A percentile compares a stretch with the other conserved stretches of the same genome.
These are phyloP conservation scores for Borovskyia barvae DNA, from an alignment of 208 protist species.

Conservation along the genomic window DNA sequence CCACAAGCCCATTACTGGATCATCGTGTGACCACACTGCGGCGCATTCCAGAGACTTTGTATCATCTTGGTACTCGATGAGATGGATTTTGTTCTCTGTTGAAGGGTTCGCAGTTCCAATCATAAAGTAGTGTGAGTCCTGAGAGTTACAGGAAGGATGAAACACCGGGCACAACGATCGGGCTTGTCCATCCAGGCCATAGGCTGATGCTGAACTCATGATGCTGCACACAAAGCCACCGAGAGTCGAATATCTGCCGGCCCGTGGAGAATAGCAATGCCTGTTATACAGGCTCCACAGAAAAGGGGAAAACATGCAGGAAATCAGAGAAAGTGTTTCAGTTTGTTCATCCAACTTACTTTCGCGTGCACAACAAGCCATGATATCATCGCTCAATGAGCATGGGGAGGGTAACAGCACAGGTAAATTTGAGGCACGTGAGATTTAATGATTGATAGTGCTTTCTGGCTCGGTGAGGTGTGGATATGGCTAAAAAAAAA, in stretches of 20 bases:
- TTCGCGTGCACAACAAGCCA: not conserved
- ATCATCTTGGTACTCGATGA: conserved; percentile 75
- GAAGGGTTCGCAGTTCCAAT: conserved; percentile 54
- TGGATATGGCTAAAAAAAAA: too few species aligned
- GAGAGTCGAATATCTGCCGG: too few species aligned
- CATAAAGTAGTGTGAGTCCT: conserved; percentile 63
- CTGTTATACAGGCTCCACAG: not conserved
- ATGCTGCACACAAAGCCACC: too few species aligned
- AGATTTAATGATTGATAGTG: too few species aligned
- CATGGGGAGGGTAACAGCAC: too few species aligned
- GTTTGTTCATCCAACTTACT: not conserved
- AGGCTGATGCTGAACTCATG: conserved; percentile 48
- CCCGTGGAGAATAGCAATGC: too few species aligned
- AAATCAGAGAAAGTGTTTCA: not conserved
- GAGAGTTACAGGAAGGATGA: conserved; percentile 30
- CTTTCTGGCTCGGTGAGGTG: too few species aligned
- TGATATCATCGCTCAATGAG: too few species aligned
- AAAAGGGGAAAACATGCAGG: not conserved
- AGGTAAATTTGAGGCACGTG: too few species aligned
- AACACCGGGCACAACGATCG: conserved; percentile 58
- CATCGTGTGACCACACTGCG: conserved; percentile 55
- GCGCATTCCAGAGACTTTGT: conserved; percentile 57
- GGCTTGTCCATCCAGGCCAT: conserved; percentile 60
- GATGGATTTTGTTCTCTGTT: conserved; percentile 68
- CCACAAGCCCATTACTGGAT: conserved; percentile 61